Percentiles rank a stretch among this genome's conserved stretches.
These are phyloP conservation scores for Physaria fendleri DNA, from an alignment of 345 rosid species.

Conservation along the genomic window DNA sequence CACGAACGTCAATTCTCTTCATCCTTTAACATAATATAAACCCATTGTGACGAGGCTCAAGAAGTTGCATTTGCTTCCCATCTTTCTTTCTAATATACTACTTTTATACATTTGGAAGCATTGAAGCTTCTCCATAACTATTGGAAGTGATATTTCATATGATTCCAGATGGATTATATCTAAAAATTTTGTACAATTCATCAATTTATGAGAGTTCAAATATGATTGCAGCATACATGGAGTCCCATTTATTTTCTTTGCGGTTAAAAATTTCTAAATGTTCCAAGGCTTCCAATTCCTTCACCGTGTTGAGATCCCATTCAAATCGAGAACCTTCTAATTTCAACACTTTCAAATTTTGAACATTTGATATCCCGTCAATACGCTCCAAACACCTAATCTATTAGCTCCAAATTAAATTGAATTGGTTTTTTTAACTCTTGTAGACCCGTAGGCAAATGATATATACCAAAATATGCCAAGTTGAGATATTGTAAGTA, in stretches of 20 bases:
- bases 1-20: slow-evolving; percentile 2
- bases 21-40: accelerated
- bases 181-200: not conserved
- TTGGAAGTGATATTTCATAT: not conserved
- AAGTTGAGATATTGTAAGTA: slow-evolving; percentile 20
- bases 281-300: not conserved
- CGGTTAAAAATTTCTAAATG: not conserved
- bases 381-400: accelerated
- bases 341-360: not conserved
- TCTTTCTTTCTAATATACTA: not conserved
- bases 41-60: not conserved
- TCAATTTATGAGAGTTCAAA: not conserved
- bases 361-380: not conserved
- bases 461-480: not conserved
- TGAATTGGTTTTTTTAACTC: not conserved
- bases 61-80: not conserved
- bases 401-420: not conserved
- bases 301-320: not conserved
- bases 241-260: accelerated
- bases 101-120: accelerated
- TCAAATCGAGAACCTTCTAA: accelerated
- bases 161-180: not conserved
- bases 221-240: not conserved
- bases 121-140: not conserved
- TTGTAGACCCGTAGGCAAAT: not conserved